Evolutionary conservation across 2,329 filamentous ascomycete genomes (phyloP), one percentile per base, ranked within the genome.

Genomic region (Diaporthe citrichinensis): DNA sequence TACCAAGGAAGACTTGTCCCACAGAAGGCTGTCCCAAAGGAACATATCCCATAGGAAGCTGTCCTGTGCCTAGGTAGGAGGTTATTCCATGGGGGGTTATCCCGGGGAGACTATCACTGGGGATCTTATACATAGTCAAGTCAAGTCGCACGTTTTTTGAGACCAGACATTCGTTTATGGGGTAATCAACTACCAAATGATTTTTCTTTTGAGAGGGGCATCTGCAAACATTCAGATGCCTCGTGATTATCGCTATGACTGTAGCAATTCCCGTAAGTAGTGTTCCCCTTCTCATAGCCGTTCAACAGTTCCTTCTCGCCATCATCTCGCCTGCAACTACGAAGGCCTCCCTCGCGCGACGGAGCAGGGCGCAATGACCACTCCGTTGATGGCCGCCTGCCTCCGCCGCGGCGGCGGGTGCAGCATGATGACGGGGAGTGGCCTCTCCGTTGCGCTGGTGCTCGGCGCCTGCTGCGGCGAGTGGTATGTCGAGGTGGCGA

Each of bases 131-230:
- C 59, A 20, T 28, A 23, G 36, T 36, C 23, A 49, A 23, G 28
- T 36, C 10, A 6, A 67, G 12, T 34, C 9, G 62, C 20, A 51
- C 17, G 44, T 20, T 9, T 9, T n/a, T 58, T 58, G 31, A 36
- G 55, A 58, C 46, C 53, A 41, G 46, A 14, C n/a, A 69, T 41
- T 69, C 34, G 23, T 14, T 67, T 17, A 3, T 17, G 12, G 17
- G n/a, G n/a, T 34, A 55, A 41, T 55, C 65, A 14, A 67, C 39
- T 65, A 49, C 61, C 44, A 36, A 67, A 8, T n/a, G 62, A 36
- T 5, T 53, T 12, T 25, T 23, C 25, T 23, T 25, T 12, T 31
- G 14, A 7, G 51, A 15, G 14, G 53, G 25, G 51, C 51, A 53
- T 53, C 51, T 53, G 51, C 25, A 53, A 53, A 53, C 51, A 53